Percentiles rank a stretch among this genome's conserved stretches.
These are phyloP conservation scores for Epicoccum nigrum DNA, from an alignment of 2,329 filamentous ascomycete genomes.

Conservation along the genomic window DNA sequence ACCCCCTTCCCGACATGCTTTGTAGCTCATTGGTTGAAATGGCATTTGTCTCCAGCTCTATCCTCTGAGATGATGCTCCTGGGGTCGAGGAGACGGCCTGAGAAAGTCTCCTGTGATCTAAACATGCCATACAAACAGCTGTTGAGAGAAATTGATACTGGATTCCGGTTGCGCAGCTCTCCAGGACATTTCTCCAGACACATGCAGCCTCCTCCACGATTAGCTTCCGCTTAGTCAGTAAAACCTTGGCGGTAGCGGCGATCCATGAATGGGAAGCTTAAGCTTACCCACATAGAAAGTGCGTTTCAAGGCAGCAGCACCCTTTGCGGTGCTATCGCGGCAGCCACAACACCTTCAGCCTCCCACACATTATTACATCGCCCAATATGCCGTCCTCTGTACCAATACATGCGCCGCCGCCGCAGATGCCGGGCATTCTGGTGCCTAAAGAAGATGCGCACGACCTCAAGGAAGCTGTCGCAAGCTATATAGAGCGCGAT, in stretches of 20 bases:
- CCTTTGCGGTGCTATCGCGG: neutral
- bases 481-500: conserved; percentile 72
- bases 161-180: no score
- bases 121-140: no score
- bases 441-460: conserved; percentile 36
- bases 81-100: no score
- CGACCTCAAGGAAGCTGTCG: conserved; percentile 74
- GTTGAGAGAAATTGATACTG: no score
- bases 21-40: no score
- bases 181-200: no score
- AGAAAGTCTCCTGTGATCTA: no score
- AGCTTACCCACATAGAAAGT: conserved; percentile 5
- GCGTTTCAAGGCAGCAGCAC: conserved; percentile 1
- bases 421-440: conserved; percentile 44
- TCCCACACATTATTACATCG: neutral
- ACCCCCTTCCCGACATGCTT: no score
- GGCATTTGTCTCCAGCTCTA: no score
- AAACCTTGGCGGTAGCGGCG: neutral
- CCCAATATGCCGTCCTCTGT: conserved; percentile 28
- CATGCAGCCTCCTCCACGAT: neutral
- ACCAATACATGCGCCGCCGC: conserved; percentile 35
- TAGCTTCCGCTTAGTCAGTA: conserved; percentile 7
- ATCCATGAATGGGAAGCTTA: neutral
- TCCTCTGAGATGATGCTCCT: no score
- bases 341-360: neutral